phyloP scores from a whole-genome alignment of 2,329 filamentous ascomycete species.

The Sporothrix luriei region DNA sequence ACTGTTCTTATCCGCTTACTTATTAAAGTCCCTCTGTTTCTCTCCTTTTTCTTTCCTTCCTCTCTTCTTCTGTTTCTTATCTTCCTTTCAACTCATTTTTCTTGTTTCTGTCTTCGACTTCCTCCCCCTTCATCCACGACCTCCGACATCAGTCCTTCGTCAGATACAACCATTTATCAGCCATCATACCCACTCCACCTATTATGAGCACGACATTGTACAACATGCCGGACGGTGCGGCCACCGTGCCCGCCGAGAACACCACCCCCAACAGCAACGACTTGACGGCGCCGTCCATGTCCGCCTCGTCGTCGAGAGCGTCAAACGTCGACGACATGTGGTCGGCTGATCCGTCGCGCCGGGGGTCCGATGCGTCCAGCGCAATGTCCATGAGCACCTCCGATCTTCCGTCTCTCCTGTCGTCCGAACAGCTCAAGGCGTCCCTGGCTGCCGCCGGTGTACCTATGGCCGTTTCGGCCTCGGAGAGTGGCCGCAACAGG shows the following conservation, averaged over 20 bases:
- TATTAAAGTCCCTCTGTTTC: background rate
- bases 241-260: background rate
- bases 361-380: conserved; percentile 33
- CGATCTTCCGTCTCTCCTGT: background rate
- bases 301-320: conserved; percentile 20
- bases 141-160: background rate
- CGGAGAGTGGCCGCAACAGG: background rate
- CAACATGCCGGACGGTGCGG: background rate
- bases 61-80: background rate
- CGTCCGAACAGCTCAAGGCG: background rate
- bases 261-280: background rate
- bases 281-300: conserved; percentile 27
- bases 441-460: conserved; percentile 1
- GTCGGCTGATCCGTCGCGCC: conserved; percentile 32
- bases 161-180: background rate
- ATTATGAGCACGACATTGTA: conserved; percentile 10
- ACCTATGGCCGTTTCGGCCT: conserved; percentile 24
- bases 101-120: background rate
- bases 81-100: background rate
- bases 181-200: background rate
- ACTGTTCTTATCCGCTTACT: background rate
- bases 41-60: background rate
- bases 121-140: background rate
- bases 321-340: conserved; percentile 26
- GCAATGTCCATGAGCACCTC: background rate